phyloP scores from a whole-genome alignment of 2,329 filamentous ascomycete genomes.

The Arthroderma sp. region DNA sequence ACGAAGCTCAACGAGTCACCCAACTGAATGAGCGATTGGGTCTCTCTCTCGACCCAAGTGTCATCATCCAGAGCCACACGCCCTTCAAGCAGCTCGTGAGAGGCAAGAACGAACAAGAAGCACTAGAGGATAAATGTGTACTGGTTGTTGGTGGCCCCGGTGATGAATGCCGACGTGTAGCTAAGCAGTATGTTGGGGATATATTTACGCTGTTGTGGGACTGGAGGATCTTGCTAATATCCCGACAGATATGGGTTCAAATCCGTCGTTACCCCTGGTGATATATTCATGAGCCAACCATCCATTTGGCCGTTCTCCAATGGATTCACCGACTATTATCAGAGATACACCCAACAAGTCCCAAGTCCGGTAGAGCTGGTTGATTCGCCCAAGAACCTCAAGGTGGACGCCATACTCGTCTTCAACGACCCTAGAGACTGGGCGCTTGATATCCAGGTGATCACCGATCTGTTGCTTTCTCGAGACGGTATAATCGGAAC shows the following conservation, averaged over 20 bases:
- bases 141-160: conserved; percentile 60
- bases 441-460: conserved; percentile 77
- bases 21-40: conserved; percentile 56
- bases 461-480: conserved; percentile 72
- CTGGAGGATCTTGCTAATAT: no score
- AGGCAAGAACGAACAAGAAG: conserved; percentile 39
- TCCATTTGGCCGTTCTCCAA: conserved; percentile 73
- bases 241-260: conserved; percentile 54
- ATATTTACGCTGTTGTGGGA: neutral
- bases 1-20: conserved; percentile 58
- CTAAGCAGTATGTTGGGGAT: conserved; percentile 41
- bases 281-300: conserved; percentile 63
- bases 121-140: conserved; percentile 52
- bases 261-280: conserved; percentile 71
- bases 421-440: conserved; percentile 96
- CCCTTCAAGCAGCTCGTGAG: conserved; percentile 63
- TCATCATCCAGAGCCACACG: conserved; percentile 83
- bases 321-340: conserved; percentile 50
- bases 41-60: conserved; percentile 49
- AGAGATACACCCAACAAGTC: conserved; percentile 27
- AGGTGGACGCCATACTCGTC: conserved; percentile 81
- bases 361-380: conserved; percentile 23
- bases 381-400: conserved; percentile 43
- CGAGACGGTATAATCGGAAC: conserved; percentile 69
- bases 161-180: conserved; percentile 56